Evolutionary conservation across 78 protist species (phyloP), one percentile per base, ranked within the genome.

Genomic region (Trichosphaerium sp.): DNA sequence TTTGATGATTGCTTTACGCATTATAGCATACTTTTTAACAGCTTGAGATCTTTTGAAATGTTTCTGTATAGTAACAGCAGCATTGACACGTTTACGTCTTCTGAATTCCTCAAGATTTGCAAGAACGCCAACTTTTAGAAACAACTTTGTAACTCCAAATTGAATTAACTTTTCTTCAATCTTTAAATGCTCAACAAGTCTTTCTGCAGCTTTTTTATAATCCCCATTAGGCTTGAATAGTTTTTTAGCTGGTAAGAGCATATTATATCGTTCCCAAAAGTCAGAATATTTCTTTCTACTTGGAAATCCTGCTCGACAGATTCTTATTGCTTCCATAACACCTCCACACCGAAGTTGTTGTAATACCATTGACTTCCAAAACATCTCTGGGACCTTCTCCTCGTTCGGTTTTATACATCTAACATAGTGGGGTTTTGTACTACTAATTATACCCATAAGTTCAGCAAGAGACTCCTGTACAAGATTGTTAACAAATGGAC

Each of bases 391-490:
- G 39, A 59, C 12, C 60, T 89, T 84, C 56, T 41, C 74, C 14
- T 54, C 74, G 70, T 89, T 85, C 18, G 94, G 94, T 66, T 89
- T 89, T 43, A 90, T 57, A 63, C 95, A 90, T 54, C 95, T 73
- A 11, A 90, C 65, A 43, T 78, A 90, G 55, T 83, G 86, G 25
- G 94, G 94, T 7, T 65, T 51, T 2, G 94, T 81, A 6, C 52
- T 37, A 25, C 74, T 65, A 29, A 89, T 80, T 0, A 68, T 56
- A 42, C 57, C 65, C 88, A 84, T 76, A 2, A 89, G 62, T 5
- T 67, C 60, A 7, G 61, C 62, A 18, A 88, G 43, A 66, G 70
- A 77, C 31, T 71, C 85, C 74, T 69, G n/a, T n/a, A n/a, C 15
- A 6, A 37, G 54, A 15, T 37, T 25, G 7, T 7, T 15, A 15